Conservation (phyloP, 2,329 filamentous ascomycete genomes). For the Sclerotiophoma versabilis region DNA sequence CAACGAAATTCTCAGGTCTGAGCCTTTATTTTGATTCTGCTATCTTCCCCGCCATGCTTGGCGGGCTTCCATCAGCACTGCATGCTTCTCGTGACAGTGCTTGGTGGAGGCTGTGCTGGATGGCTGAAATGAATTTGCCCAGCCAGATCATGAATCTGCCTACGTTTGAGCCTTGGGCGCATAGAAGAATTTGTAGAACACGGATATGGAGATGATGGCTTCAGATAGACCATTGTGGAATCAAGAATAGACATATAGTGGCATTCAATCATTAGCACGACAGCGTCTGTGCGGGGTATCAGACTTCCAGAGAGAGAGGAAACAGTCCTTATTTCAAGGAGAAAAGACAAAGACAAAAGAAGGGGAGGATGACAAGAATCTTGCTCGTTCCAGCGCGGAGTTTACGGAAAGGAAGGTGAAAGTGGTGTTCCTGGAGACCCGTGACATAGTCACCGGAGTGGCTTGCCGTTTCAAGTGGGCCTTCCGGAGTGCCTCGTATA, state of each 20-base stretch:
- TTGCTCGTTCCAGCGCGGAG: neutral
- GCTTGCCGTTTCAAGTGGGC: conserved; percentile 2
- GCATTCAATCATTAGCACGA: conserved; percentile 4
- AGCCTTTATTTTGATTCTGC: no score
- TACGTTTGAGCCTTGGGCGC: conserved; percentile 3
- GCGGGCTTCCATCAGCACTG: neutral
- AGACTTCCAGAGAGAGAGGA: neutral
- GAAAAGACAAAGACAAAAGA: neutral
- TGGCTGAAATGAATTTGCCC: neutral
- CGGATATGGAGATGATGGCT: neutral
- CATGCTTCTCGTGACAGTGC: neutral
- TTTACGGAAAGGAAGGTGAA: neutral
- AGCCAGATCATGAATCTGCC: conserved; percentile 1
- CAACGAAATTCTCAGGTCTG: no score
- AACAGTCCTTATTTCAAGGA: neutral
- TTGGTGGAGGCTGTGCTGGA: conserved; percentile 15
- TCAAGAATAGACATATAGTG: neutral
- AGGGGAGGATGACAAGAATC: neutral
- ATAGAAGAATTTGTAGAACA: neutral
- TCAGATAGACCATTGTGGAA: neutral
- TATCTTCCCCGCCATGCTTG: neutral
- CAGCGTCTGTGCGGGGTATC: conserved; percentile 13
- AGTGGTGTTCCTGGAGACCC: neutral
- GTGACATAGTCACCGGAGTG: neutral
- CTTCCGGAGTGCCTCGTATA: conserved; percentile 11